Base-by-base conservation (phyloP, 2,329 filamentous ascomycete genomes). In the Rutstroemia sp. region DNA sequence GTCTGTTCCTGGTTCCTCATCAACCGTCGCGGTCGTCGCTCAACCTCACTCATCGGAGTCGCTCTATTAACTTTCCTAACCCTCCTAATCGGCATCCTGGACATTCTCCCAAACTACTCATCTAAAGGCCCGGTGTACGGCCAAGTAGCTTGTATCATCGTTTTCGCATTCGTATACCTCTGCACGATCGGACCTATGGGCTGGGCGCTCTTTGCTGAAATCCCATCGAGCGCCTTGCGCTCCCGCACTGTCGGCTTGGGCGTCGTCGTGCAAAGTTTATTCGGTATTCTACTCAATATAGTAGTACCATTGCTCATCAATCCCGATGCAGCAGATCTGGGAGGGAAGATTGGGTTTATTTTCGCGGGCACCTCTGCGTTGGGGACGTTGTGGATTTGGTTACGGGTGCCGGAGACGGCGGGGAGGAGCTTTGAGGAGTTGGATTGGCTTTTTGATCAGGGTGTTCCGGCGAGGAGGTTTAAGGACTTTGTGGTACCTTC, bases 161-260 rank as follows among this genome's bases (percentile, higher is more conserved):
- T 39, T 12, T 56, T 56, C 27, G 40, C 54, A 16, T 56, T 56
- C n/a, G 21, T 45, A 6, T 52, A 56, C 10, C 48, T 56, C 21
- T 51, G 27, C 19, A 56, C 48, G 1, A 52, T 56, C 17, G 54
- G 54, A 5, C 48, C 48, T 9, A 52, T 56, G 48, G 54, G 54
- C 5, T 56, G 48, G 54, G 48, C 54, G 16, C 27, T 56, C 10
- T 56, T 56, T 27, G 54, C 54, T 12, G 54, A 56, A 56, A 51
- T 56, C 4, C 48, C 48, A 25, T 36, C 39, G 6, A 51, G 45
- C 4, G 51, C 47, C 4, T 30, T 56, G 1, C 54, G 54, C 17
- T 52, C 48, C 3, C 51, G 54, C 12, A 56, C 54, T 4, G 48
- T 56, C 16, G 54, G 48, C 4, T 16, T 56, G 14, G 54, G 48